These are phyloP conservation scores for Daldinia sp. DNA, from an alignment of 2,329 filamentous ascomycete species.

Conservation along the genomic window DNA sequence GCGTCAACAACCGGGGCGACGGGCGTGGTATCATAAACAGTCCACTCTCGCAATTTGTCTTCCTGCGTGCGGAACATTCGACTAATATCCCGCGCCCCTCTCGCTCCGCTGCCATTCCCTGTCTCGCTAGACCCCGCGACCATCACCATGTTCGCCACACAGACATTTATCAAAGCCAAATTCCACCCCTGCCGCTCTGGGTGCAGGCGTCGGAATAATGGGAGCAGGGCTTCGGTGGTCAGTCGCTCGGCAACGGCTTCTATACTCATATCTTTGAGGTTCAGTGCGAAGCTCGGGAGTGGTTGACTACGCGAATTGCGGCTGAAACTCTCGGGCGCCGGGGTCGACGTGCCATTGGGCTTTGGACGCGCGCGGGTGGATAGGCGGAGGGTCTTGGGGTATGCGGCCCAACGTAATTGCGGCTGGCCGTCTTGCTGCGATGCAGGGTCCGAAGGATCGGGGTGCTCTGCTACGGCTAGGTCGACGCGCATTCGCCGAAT, in stretches of 20 bases:
- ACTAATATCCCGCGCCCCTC: constrained; percentile 74
- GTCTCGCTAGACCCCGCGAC: constrained; percentile 56
- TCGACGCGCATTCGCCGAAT: constrained; percentile 82
- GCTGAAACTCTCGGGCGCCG: constrained; percentile 64
- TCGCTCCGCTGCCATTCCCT: constrained; percentile 37
- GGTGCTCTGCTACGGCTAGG: constrained; percentile 62
- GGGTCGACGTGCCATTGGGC: constrained; percentile 52
- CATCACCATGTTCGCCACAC: constrained; percentile 82
- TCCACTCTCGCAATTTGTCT: constrained; percentile 72
- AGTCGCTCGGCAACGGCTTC: constrained; percentile 72
- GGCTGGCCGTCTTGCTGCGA: constrained; percentile 30
- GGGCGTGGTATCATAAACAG: constrained; percentile 55
- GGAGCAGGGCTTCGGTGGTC: constrained; percentile 71
- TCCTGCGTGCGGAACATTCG: constrained; percentile 84
- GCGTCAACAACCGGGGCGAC: not conserved
- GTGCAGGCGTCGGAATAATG: constrained; percentile 78
- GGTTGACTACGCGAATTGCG: constrained; percentile 79
- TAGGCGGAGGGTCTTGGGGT: constrained; percentile 82
- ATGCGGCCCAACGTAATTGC: constrained; percentile 71
- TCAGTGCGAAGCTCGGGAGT: constrained; percentile 78
- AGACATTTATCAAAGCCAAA: constrained; percentile 84
- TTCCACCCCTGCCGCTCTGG: constrained; percentile 77
- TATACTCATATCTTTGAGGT: constrained; percentile 59
- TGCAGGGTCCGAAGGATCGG: constrained; percentile 44
- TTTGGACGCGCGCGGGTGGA: constrained; percentile 71